These are phyloP conservation scores for Coemansia sp. DNA, from an alignment of 192 early-diverging fungal species.

Conservation along the genomic window DNA sequence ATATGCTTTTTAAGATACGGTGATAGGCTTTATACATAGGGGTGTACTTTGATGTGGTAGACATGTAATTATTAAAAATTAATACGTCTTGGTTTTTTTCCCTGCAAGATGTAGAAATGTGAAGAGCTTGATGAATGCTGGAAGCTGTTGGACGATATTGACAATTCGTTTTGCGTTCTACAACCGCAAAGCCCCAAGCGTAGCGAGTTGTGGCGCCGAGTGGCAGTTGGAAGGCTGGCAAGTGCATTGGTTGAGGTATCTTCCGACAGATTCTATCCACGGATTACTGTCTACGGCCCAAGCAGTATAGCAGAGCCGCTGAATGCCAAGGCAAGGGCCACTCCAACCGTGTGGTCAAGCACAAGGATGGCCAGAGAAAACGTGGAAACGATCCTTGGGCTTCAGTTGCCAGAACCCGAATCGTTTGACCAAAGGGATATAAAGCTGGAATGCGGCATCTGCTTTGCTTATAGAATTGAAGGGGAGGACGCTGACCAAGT, in stretches of 20 bases:
- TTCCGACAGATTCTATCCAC: conserved; percentile 23
- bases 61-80: no score
- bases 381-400: conserved; percentile 18
- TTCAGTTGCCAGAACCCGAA: conserved; percentile 17
- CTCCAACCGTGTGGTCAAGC: conserved; percentile 16
- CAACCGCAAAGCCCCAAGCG: conserved; percentile 36
- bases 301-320: conserved; percentile 21
- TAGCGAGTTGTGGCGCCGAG: conserved; percentile 37
- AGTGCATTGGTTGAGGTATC: conserved; percentile 31
- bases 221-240: conserved; percentile 26
- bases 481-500: conserved; percentile 35
- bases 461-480: conserved; percentile 30
- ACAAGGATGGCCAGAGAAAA: conserved; percentile 17
- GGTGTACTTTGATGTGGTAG: no score
- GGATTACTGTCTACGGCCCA: conserved; percentile 38
- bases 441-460: conserved; percentile 51
- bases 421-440: conserved; percentile 21
- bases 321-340: conserved; percentile 16
- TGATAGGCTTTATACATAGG: no score
- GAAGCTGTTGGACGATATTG: conserved; percentile 36
- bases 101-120: conserved; percentile 25
- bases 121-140: conserved; percentile 20
- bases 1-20: not conserved
- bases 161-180: conserved; percentile 35
- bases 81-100: not conserved